Conservation (phyloP, 2,329 filamentous ascomycete species). For the Trichophyton mentagrophytes region DNA sequence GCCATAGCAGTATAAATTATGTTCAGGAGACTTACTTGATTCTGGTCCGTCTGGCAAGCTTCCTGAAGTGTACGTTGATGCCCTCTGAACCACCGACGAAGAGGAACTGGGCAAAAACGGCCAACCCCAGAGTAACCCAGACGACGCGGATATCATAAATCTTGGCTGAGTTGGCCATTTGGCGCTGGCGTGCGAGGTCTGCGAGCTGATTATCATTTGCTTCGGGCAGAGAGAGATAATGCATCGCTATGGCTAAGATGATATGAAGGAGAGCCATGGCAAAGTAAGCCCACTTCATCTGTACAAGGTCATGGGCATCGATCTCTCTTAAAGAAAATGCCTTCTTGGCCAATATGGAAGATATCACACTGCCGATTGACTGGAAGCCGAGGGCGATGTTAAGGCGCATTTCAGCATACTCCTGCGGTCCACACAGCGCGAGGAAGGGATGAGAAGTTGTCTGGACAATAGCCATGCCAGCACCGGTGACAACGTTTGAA, state of each 20-base stretch:
- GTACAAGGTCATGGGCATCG: conserved; percentile 41
- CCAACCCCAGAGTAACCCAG: conserved; percentile 44
- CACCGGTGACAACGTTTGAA: conserved; percentile 51
- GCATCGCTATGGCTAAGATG: conserved; percentile 46
- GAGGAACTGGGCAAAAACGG: conserved; percentile 44
- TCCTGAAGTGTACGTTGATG: conserved; percentile 36
- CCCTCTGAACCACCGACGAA: conserved; percentile 51
- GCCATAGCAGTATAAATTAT: neutral
- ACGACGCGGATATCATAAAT: conserved; percentile 38
- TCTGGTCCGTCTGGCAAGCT: conserved; percentile 32
- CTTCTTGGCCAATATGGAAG: conserved; percentile 46
- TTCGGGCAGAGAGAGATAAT: conserved; percentile 50
- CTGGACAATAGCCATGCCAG: conserved; percentile 48
- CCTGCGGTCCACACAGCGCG: conserved; percentile 46
- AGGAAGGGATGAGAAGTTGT: conserved; percentile 52
- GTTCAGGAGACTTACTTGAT: conserved; percentile 17
- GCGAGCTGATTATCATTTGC: conserved; percentile 49
- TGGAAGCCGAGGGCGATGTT: conserved; percentile 51
- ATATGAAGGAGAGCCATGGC: conserved; percentile 50
- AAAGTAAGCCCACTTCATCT: conserved; percentile 53
- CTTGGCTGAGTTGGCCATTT: conserved; percentile 37
- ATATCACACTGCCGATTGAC: conserved; percentile 47
- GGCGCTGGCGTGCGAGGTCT: conserved; percentile 39
- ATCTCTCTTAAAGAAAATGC: conserved; percentile 43
- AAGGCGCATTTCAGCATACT: conserved; percentile 48